A percentile compares a stretch with the other conserved stretches of the same genome.
Conservation (phyloP, 306 rosid genomes). For the Corylus avellana region DNA sequence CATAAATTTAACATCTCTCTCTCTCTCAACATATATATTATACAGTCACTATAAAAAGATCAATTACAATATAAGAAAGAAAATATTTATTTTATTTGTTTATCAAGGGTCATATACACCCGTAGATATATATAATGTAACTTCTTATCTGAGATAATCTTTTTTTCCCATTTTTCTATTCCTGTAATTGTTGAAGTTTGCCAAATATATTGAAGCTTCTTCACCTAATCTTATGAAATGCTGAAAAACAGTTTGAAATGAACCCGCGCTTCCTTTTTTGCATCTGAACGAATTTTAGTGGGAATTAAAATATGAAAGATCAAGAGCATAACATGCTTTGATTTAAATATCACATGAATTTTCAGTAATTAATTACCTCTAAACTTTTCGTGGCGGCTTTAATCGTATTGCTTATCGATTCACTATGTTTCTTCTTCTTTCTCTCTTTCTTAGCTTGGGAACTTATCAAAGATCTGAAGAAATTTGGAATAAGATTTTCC, state of each 20-base stretch:
- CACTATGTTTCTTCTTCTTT: conserved; percentile 26
- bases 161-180: background rate
- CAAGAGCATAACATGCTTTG: background rate
- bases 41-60: no score
- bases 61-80: background rate
- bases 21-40: no score
- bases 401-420: conserved; percentile 13
- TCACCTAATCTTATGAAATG: conserved; percentile 15
- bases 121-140: background rate
- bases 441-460: conserved; percentile 26
- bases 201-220: background rate
- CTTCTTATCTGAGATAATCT: background rate
- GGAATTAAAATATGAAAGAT: background rate
- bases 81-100: background rate
- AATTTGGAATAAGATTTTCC: conserved; percentile 46
- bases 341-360: background rate
- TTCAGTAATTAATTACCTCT: conserved; percentile 27
- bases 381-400: conserved; percentile 13
- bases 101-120: background rate
- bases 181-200: background rate
- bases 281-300: conserved; percentile 12
- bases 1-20: no score
- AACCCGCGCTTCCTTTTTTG: conserved; percentile 15
- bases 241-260: conserved; percentile 1
- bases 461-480: conserved; percentile 35